A percentile compares a stretch with the other conserved stretches of the same genome.
These are phyloP conservation scores for Hysterangium stoloniferum DNA, from an alignment of 768 basidiomycete genomes.

Conservation along the genomic window DNA sequence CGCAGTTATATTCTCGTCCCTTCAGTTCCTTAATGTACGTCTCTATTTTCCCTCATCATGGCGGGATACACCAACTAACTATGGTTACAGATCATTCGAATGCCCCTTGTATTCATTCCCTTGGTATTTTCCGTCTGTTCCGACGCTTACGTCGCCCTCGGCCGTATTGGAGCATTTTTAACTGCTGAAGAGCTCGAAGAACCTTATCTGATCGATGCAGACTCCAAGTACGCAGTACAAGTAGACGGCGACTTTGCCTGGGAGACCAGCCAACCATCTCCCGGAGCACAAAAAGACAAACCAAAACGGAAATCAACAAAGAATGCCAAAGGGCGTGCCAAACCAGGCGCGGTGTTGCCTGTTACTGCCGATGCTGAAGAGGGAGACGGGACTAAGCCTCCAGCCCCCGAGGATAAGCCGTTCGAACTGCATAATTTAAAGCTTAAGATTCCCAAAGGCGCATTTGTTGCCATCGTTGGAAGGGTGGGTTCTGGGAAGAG, in stretches of 20 bases:
- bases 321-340: conserved; percentile 14
- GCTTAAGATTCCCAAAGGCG: conserved; percentile 41
- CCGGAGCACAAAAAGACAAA: conserved; percentile 13
- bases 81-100: conserved; percentile 42
- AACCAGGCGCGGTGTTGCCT: conserved; percentile 14
- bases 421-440: conserved; percentile 43
- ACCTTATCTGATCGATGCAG: conserved; percentile 37
- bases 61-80: neutral
- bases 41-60: neutral
- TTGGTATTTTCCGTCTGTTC: conserved; percentile 40
- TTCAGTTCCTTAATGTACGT: conserved; percentile 53
- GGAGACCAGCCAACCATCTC: conserved; percentile 29
- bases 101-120: conserved; percentile 50
- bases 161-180: conserved; percentile 41
- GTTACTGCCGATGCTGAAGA: conserved; percentile 15
- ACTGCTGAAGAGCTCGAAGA: conserved; percentile 47
- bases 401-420: conserved; percentile 24
- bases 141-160: conserved; percentile 43
- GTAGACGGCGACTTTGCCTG: conserved; percentile 46
- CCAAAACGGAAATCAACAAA: conserved; percentile 16
- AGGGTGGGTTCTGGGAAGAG: conserved; percentile 72
- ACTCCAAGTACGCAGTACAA: conserved; percentile 32
- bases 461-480: conserved; percentile 69
- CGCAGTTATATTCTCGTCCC: conserved; percentile 46
- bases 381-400: conserved; percentile 14